Conservation (phyloP, 257 asterid genomes). For the Phtheirospermum japonicum region DNA sequence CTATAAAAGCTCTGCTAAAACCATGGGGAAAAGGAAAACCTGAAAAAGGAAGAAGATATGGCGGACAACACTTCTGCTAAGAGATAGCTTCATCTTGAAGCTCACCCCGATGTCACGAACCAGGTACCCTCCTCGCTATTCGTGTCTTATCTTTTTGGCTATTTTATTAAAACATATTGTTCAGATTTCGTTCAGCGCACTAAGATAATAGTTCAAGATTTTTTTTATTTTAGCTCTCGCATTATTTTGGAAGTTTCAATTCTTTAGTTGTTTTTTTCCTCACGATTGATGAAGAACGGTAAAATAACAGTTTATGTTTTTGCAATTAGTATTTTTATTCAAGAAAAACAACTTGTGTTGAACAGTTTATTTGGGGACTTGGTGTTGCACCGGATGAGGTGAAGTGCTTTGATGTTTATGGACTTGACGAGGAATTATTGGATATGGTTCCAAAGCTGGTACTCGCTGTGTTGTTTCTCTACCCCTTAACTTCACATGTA, state of each 20-base stretch:
- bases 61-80: constrained; percentile 52
- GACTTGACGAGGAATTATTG: constrained; percentile 87
- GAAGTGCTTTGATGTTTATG: constrained; percentile 91
- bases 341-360: constrained; percentile 22
- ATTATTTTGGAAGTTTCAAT: no score
- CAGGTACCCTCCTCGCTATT: constrained; percentile 48
- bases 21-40: constrained; percentile 4
- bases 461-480: constrained; percentile 81
- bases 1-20: neutral
- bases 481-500: constrained; percentile 78
- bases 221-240: neutral
- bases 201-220: neutral
- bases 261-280: neutral
- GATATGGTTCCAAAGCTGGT: constrained; percentile 97
- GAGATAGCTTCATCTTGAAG: constrained; percentile 99
- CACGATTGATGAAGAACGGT: neutral
- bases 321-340: constrained; percentile 4
- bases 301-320: constrained; percentile 5
- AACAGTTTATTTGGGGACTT: constrained; percentile 87
- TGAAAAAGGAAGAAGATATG: constrained; percentile 38
- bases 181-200: constrained; percentile 6
- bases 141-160: neutral
- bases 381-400: constrained; percentile 72
- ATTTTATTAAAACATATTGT: neutral
- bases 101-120: constrained; percentile 93